Evolutionary conservation across 1,284 basidiomycete species (phyloP).

Genomic region (Ustilago curta): DNA sequence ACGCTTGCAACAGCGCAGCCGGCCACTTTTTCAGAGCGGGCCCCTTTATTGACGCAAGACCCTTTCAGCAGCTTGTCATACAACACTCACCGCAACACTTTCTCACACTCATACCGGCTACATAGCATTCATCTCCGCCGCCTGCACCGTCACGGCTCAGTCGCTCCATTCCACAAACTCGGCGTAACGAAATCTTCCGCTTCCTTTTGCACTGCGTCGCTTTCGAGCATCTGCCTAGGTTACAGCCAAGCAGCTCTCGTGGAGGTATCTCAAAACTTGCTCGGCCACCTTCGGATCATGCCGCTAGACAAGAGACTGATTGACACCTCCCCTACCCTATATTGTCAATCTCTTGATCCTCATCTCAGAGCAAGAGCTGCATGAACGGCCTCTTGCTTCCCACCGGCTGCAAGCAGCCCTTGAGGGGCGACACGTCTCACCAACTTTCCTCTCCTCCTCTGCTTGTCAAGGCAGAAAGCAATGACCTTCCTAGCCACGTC

Average conservation of each 20-base stretch:
- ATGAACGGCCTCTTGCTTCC: constrained; percentile 52
- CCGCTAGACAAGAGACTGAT: constrained; percentile 37
- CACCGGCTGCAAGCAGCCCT: constrained; percentile 45
- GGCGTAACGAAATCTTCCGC: neutral
- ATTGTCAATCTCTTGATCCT: constrained; percentile 3
- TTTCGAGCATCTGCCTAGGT: constrained; percentile 24
- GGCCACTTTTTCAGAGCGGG: no score
- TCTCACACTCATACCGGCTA: no score
- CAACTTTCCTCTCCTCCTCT: constrained; percentile 22
- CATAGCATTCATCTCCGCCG: neutral
- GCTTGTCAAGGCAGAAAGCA: constrained; percentile 23
- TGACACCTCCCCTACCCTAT: constrained; percentile 18
- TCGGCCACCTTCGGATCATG: constrained; percentile 31
- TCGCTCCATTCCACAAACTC: neutral
- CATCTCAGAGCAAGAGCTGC: constrained; percentile 2
- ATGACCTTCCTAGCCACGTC: constrained; percentile 16
- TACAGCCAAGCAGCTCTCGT: constrained; percentile 26
- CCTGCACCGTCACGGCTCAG: neutral
- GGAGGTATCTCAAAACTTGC: constrained; percentile 24
- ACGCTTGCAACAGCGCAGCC: no score
- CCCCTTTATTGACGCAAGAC: no score
- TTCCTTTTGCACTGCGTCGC: constrained; percentile 1
- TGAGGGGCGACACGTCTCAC: constrained; percentile 35
- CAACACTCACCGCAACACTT: no score
- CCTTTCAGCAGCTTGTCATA: no score